These are phyloP conservation scores for Fusarium brachygibbosum DNA, from an alignment of 2,329 filamentous ascomycete species.

Conservation along the genomic window DNA sequence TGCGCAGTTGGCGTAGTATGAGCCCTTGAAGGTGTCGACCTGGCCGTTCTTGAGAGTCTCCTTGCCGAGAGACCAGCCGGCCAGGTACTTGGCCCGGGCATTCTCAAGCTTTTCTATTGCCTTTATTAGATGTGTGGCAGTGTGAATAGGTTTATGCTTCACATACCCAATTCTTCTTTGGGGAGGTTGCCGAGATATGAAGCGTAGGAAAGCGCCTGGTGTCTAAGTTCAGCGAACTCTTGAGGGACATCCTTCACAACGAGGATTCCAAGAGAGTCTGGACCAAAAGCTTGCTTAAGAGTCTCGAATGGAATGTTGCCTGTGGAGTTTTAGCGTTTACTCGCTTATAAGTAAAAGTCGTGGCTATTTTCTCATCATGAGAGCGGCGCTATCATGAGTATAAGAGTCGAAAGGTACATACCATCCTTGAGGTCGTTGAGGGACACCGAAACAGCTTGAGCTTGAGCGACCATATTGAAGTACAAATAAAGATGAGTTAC, in stretches of 20 bases:
- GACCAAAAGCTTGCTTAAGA: slow-evolving; percentile 86
- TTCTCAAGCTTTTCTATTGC: slow-evolving; percentile 69
- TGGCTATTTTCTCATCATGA: slow-evolving; percentile 6
- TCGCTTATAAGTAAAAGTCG: not conserved
- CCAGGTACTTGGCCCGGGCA: slow-evolving; percentile 72
- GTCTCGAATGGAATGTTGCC: slow-evolving; percentile 76
- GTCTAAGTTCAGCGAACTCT: slow-evolving; percentile 78
- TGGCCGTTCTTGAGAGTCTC: slow-evolving; percentile 83
- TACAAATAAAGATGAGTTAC: too few relatives aligned
- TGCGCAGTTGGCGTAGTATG: slow-evolving; percentile 86
- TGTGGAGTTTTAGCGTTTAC: slow-evolving; percentile 51
- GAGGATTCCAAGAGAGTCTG: slow-evolving; percentile 90
- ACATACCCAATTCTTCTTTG: slow-evolving; percentile 75
- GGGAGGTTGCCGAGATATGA: slow-evolving; percentile 90
- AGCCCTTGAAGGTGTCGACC: slow-evolving; percentile 84
- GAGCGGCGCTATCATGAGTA: slow-evolving; percentile 27
- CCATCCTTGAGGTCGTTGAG: slow-evolving; percentile 71
- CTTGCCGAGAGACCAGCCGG: slow-evolving; percentile 85
- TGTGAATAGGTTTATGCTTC: not conserved
- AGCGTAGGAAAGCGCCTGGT: slow-evolving; percentile 83
- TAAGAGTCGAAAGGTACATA: slow-evolving; percentile 53
- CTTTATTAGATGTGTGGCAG: not conserved
- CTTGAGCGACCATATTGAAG: slow-evolving; percentile 60
- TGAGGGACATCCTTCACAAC: slow-evolving; percentile 88
- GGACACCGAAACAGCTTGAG: slow-evolving; percentile 71